These are phyloP conservation scores for Clitopilus hobsonii DNA, from an alignment of 768 basidiomycete genomes.

Conservation along the genomic window DNA sequence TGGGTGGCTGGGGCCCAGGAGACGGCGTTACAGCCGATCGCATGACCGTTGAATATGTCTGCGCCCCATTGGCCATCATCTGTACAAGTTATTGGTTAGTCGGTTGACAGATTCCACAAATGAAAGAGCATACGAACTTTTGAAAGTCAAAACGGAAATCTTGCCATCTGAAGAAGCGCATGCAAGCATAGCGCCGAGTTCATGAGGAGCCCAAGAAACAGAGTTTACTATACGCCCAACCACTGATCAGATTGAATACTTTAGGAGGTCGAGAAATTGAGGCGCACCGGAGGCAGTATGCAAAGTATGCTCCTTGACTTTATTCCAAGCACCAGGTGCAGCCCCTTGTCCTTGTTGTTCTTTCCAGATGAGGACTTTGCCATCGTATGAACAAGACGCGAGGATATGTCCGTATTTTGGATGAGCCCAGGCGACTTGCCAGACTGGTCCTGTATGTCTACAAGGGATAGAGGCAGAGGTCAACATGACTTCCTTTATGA, in stretches of 20 bases:
- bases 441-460: constrained; percentile 95
- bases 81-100: constrained; percentile 21
- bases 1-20: constrained; percentile 95
- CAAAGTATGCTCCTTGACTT: constrained; percentile 91
- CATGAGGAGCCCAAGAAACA: constrained; percentile 98
- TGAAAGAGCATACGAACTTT: constrained; percentile 55
- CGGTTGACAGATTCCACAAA: not conserved
- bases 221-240: constrained; percentile 70
- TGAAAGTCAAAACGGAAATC: constrained; percentile 93
- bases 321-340: constrained; percentile 71
- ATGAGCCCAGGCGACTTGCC: constrained; percentile 98
- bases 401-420: constrained; percentile 96
- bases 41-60: constrained; percentile 92
- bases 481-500: not conserved
- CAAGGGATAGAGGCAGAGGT: not conserved
- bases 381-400: constrained; percentile 98
- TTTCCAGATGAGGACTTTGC: constrained; percentile 98
- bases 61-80: constrained; percentile 97
- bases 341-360: constrained; percentile 66
- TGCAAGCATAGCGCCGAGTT: constrained; percentile 92
- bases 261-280: not conserved
- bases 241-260: not conserved
- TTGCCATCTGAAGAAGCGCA: constrained; percentile 98
- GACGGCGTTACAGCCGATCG: constrained; percentile 94
- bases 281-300: constrained; percentile 88